Conservation (phyloP, 768 basidiomycete species). For the Porpolomopsis calyptriformis region DNA sequence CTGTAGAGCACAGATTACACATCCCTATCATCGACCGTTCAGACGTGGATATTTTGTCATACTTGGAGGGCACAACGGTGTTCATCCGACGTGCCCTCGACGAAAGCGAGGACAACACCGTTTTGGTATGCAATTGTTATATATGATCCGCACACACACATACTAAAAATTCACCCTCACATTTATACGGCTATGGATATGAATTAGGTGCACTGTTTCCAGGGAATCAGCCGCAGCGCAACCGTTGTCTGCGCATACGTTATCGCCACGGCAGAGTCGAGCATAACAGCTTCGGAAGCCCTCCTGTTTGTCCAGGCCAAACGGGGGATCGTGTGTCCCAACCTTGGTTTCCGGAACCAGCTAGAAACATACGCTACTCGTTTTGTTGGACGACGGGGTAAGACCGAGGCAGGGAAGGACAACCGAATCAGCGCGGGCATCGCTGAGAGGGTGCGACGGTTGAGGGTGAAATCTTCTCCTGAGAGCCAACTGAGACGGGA, state of each 20-base stretch:
- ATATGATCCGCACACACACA: too few relatives aligned
- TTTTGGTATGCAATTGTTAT: conserved; percentile 44
- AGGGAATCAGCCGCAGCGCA: conserved; percentile 66
- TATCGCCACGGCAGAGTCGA: conserved; percentile 31
- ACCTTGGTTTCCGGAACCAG: conserved; percentile 56
- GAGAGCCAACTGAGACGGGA: neutral
- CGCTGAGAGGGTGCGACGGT: conserved; percentile 22
- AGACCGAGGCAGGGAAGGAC: neutral
- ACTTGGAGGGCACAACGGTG: conserved; percentile 38
- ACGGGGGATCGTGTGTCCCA: conserved; percentile 54
- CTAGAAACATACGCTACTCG: conserved; percentile 30
- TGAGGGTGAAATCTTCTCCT: conserved; percentile 12
- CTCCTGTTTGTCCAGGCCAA: conserved; percentile 44
- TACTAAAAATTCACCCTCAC: neutral
- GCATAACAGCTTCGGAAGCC: conserved; percentile 43
- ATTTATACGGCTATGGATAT: neutral
- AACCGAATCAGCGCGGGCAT: conserved; percentile 15
- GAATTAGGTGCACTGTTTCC: conserved; percentile 62
- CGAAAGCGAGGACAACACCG: conserved; percentile 31
- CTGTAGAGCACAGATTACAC: conserved; percentile 35
- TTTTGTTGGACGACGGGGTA: conserved; percentile 14
- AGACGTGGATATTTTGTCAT: conserved; percentile 30
- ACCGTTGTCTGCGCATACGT: conserved; percentile 71
- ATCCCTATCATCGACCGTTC: conserved; percentile 37
- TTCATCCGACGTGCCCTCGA: conserved; percentile 43